phyloP scores from a whole-genome alignment of 768 basidiomycete genomes.

The Pholiota microspora region DNA sequence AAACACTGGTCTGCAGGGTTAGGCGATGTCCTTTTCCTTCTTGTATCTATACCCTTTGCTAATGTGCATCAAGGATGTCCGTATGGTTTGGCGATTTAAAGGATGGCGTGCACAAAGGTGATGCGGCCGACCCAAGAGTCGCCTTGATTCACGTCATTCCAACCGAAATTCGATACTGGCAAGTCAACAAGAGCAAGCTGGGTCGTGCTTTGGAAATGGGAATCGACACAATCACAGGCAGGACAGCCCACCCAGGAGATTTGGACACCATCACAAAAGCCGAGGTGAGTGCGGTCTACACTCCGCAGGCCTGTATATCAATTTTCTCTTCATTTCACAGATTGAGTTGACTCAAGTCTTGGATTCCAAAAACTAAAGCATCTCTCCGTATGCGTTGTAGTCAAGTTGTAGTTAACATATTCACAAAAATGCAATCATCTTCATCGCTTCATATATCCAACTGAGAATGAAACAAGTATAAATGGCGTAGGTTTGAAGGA shows the following conservation, averaged over 20 bases:
- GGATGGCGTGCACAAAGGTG: slow-evolving; percentile 84
- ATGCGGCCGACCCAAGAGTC: slow-evolving; percentile 75
- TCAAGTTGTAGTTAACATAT: no score
- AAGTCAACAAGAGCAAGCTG: slow-evolving; percentile 57
- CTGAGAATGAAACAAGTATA: no score
- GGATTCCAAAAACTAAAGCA: slow-evolving; percentile 29
- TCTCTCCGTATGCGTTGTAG: no score
- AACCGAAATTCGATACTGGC: slow-evolving; percentile 80
- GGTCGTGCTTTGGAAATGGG: slow-evolving; percentile 62
- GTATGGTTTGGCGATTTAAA: slow-evolving; percentile 88
- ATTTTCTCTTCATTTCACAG: slow-evolving; percentile 23
- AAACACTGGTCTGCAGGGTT: slow-evolving; percentile 62
- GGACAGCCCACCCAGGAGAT: slow-evolving; percentile 68
- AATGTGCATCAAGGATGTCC: no score
- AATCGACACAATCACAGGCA: slow-evolving; percentile 57
- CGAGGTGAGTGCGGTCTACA: slow-evolving; percentile 51
- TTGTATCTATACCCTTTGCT: no score
- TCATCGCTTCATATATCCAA: no score
- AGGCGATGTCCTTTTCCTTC: no score
- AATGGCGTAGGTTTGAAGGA: no score
- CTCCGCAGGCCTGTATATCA: background rate
- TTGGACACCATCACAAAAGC: slow-evolving; percentile 67
- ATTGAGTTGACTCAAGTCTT: slow-evolving; percentile 42
- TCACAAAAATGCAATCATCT: no score
- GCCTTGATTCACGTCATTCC: slow-evolving; percentile 78